Conservation (phyloP, 1,284 basidiomycete species). For the Irpex rosettiformis region DNA sequence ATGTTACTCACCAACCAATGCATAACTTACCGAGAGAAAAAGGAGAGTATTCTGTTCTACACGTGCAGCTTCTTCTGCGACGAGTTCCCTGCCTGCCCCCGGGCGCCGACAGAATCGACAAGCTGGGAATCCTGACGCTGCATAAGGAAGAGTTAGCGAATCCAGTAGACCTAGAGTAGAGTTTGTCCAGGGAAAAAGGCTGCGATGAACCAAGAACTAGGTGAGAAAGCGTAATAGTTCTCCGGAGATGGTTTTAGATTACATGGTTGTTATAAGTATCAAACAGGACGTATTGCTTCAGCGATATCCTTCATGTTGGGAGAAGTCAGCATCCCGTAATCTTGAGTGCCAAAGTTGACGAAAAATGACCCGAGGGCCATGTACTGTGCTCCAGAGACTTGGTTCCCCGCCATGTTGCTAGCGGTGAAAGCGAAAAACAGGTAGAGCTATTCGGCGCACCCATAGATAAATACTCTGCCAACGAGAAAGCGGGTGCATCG, state of each 20-base stretch:
- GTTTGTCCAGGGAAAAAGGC: conserved; percentile 33
- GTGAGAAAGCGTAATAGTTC: conserved; percentile 36
- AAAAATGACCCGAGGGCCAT: conserved; percentile 29
- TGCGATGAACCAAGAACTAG: conserved; percentile 32
- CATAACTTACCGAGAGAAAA: conserved; percentile 33
- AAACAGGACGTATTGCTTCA: conserved; percentile 26
- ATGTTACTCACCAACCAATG: conserved; percentile 24
- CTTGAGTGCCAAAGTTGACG: conserved; percentile 30
- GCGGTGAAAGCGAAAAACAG: not conserved
- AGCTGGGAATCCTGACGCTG: too few relatives aligned
- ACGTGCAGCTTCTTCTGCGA: conserved; percentile 19
- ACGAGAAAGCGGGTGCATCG: not conserved
- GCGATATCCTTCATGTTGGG: conserved; percentile 36
- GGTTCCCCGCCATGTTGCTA: conserved; percentile 27
- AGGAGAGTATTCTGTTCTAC: conserved; percentile 27
- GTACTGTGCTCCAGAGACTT: conserved; percentile 26
- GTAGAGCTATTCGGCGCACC: too few relatives aligned
- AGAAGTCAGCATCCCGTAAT: conserved; percentile 29
- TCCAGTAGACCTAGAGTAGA: conserved; percentile 29
- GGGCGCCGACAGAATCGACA: too few relatives aligned
- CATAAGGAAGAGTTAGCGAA: conserved; percentile 24
- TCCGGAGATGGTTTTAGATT: conserved; percentile 9
- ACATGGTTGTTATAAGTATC: not conserved
- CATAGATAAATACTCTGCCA: too few relatives aligned
- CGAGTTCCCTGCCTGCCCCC: conserved; percentile 3